Evolutionary conservation across 257 asterid species (phyloP), one percentile per base, ranked within the genome.

Genomic region (Solanum dulcamara): DNA sequence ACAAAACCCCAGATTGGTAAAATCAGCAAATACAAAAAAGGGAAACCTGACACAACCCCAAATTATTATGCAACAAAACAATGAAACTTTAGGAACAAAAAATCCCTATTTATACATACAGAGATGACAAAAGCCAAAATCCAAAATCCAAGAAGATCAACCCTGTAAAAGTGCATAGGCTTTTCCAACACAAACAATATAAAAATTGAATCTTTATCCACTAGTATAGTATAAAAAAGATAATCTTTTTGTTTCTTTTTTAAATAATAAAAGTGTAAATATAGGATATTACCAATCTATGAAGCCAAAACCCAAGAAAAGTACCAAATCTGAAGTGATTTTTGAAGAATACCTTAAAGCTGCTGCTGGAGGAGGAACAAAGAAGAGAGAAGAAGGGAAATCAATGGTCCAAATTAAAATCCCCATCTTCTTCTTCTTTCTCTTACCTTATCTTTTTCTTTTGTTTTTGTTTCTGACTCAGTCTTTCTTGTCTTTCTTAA

Each of bases 281-380:
- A 79, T n/a, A 6, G n/a, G 64, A 81, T 35, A 86, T 92, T 96
- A 96, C 99, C 99, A 96, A 92, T 96, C 99, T 64, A 96, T 92
- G 96, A 96, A 96, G 57, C 99, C 99, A 85, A 96, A 97, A 83
- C 98, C 99, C 89, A 96, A 88, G 92, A 94, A 96, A 87, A 96
- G 98, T 53, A 93, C 98, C 93, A 94, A 93, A 93, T 96, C 94
- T 84, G 98, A 94, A 35, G 98, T 97, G 95, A 94, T 93, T 94
- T 96, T 96, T 88, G 97, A 93, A 88, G 99, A 93, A 86, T 93
- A 94, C 97, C 99, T 92, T 91, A 94, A 94, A 71, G 98, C 95
- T 92, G 99, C 97, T n/a, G n/a, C n/a, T n/a, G n/a, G n/a, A 28
- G 72, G 38, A 64, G 93, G 92, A 81, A 94, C 93, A 83, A 94